These are phyloP conservation scores for Eustoma russellianum DNA, from an alignment of 257 asterid genomes.

Conservation along the genomic window DNA sequence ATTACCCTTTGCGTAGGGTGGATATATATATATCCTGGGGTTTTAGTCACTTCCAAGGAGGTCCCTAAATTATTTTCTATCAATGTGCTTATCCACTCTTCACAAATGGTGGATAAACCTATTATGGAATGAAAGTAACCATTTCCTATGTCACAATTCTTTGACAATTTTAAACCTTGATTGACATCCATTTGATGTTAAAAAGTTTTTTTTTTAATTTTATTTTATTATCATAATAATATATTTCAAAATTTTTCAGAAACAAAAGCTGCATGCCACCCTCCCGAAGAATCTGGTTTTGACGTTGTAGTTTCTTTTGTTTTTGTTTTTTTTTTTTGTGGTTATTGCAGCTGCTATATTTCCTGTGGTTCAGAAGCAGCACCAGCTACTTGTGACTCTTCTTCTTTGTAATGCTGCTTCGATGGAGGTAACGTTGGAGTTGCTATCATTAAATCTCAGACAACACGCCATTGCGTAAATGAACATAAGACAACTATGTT, in stretches of 20 bases:
- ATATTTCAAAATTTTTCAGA: neutral
- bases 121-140: too few species aligned
- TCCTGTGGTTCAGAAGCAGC: slow-evolving; percentile 97
- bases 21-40: too few species aligned
- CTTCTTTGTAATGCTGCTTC: slow-evolving; percentile 87
- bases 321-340: slow-evolving; percentile 13
- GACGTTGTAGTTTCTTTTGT: neutral
- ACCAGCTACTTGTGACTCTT: slow-evolving; percentile 94
- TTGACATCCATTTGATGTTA: neutral
- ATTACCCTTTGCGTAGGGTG: too few species aligned
- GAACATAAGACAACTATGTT: too few species aligned
- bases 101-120: too few species aligned
- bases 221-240: too few species aligned
- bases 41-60: too few species aligned
- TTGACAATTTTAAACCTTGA: neutral
- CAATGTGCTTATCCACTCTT: too few species aligned
- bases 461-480: too few species aligned
- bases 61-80: too few species aligned
- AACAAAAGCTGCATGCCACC: neutral
- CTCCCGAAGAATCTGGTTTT: too few species aligned
- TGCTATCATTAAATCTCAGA: neutral
- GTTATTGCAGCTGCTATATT: slow-evolving; percentile 61
- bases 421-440: slow-evolving; percentile 66
- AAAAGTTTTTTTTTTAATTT: neutral
- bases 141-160: too few species aligned